phyloP scores from a whole-genome alignment of 2,329 filamentous ascomycete genomes.

The Westerdykella aurantiaca region DNA sequence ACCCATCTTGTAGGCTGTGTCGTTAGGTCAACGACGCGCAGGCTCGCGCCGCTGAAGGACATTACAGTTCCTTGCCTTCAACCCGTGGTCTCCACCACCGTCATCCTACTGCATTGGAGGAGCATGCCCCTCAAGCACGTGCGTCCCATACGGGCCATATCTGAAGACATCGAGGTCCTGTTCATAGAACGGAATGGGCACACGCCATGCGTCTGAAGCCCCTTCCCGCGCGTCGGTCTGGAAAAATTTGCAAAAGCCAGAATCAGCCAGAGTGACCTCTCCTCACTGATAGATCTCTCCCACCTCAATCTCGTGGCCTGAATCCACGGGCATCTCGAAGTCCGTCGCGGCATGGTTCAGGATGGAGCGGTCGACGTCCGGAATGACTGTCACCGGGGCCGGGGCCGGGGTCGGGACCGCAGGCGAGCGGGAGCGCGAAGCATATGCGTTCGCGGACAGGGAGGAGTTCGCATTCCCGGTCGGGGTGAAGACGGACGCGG shows the following conservation, averaged over 20 bases:
- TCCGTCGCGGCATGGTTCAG: constrained; percentile 26
- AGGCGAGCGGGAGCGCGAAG: neutral
- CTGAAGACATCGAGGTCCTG: constrained; percentile 29
- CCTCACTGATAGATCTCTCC: constrained; percentile 12
- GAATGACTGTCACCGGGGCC: constrained; percentile 6
- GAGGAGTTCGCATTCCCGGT: neutral
- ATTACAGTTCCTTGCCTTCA: too few species aligned
- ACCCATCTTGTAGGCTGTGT: too few species aligned
- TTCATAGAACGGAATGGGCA: constrained; percentile 19
- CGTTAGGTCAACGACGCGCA: too few species aligned
- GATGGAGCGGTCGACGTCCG: constrained; percentile 24
- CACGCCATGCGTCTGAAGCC: neutral
- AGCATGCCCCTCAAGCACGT: constrained; percentile 1
- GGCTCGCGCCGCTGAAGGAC: too few species aligned
- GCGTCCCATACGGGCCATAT: constrained; percentile 13
- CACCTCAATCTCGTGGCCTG: constrained; percentile 10
- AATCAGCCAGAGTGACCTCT: neutral
- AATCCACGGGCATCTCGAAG: constrained; percentile 26
- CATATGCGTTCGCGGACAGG: neutral
- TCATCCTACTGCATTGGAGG: constrained; percentile 2
- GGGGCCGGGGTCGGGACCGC: neutral
- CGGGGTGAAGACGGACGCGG: neutral
- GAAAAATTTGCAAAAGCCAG: neutral
- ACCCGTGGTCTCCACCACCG: neutral
- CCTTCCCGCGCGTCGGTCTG: too few species aligned